Evolutionary conservation across 257 asterid species (phyloP).

Genomic region (Echites panduratus): DNA sequence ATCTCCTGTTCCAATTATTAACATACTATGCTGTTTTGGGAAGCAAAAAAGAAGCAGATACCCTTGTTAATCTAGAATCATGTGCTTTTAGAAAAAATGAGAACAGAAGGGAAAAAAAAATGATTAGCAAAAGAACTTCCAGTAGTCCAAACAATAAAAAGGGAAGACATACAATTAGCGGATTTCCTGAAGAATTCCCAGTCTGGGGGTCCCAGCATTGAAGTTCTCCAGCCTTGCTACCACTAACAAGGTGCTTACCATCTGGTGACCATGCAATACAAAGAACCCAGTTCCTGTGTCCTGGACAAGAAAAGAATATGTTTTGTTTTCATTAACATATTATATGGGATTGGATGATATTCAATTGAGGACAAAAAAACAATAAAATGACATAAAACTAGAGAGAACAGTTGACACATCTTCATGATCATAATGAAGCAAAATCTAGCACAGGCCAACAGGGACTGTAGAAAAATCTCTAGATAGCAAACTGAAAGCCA

Average conservation of each 20-base stretch:
- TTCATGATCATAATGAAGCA: neutral
- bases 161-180: slow-evolving; percentile 51
- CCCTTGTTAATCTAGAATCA: neutral
- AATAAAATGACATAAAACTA: neutral
- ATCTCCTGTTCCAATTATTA: neutral
- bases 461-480: neutral
- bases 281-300: slow-evolving; percentile 93
- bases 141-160: neutral
- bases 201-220: slow-evolving; percentile 85
- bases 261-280: slow-evolving; percentile 96
- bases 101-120: neutral
- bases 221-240: slow-evolving; percentile 90
- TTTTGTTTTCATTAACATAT: neutral
- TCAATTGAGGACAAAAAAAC: neutral
- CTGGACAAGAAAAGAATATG: slow-evolving; percentile 44
- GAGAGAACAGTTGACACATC: neutral
- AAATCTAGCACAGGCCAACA: neutral
- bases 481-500: neutral
- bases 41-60: neutral
- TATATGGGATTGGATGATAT: neutral
- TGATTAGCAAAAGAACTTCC: neutral
- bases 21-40: neutral
- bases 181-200: slow-evolving; percentile 70
- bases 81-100: neutral
- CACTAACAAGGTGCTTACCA: slow-evolving; percentile 83